Evolutionary conservation across 805 yeast genomes (phyloP), one percentile per base, ranked within the genome.

Genomic region (Spencermartinsiella europaea): DNA sequence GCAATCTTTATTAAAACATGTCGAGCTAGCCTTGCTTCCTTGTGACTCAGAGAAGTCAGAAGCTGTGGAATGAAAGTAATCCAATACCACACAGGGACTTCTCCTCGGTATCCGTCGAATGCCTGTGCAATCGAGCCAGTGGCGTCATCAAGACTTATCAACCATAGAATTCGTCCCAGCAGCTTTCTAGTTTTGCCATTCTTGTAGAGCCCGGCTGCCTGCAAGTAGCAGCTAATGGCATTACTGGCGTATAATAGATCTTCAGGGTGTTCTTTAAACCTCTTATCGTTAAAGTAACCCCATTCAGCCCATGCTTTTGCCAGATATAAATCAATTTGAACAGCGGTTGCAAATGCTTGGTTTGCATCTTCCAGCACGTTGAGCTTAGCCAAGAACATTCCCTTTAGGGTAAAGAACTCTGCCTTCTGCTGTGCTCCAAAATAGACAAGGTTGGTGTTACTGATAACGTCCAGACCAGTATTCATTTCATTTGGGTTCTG

Each of bases 251-350:
- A 82, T 19, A 80, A 77, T 67, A 85, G 80, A 57, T 87, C 95
- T 42, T 72, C 78, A 1, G 90, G 91, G 50, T 82, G 83, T 54
- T 88, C 95, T 54, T 86, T 85, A 64, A 88, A 81, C 36, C 96
- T 73, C 22, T 82, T 78, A 57, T 93, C 99, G 62, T 90, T 90
- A 69, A 88, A 93, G 62, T 82, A 80, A 50, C 99, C 99, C 99
- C 99, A 93, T 63, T 95, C 97, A 2, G 97, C 98, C 99, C 99
- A 93, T 0, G 99, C 98, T 64, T 93, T 91, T 1, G 98, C 96
- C 40, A 93, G 67, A 58, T 90, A 88, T 56, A 91, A 75, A 60
- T 95, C 99, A 47, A 93, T 81, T 65, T 93, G 98, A 16, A 93
- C 97, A 1, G 99, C 96, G 2, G 97, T 87, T 1, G 98, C 96